These are phyloP conservation scores for Venturiaceae sp. DNA, from an alignment of 2,329 filamentous ascomycete genomes.

Conservation along the genomic window DNA sequence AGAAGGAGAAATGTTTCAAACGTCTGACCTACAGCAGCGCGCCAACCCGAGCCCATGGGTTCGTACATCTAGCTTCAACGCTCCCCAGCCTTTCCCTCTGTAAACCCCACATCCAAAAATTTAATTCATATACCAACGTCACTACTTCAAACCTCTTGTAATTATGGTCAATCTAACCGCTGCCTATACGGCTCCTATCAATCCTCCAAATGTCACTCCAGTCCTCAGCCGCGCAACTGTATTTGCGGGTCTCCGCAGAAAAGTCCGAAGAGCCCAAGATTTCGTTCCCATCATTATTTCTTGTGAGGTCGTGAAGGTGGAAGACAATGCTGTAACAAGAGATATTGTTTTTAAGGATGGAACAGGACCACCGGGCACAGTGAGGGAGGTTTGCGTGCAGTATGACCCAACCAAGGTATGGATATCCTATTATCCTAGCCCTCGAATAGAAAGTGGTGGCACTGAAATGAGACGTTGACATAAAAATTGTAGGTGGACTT, in stretches of 20 bases:
- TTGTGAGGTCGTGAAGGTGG: conserved; percentile 31
- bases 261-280: conserved; percentile 34
- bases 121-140: background rate
- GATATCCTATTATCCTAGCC: background rate
- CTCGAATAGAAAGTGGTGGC: background rate
- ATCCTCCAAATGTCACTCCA: conserved; percentile 27
- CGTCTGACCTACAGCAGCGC: background rate
- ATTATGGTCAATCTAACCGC: conserved; percentile 21
- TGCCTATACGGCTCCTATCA: conserved; percentile 34
- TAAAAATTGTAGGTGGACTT: conserved; percentile 32
- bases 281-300: conserved; percentile 34
- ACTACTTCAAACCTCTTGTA: background rate
- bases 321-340: conserved; percentile 23
- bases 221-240: conserved; percentile 27
- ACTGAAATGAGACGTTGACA: background rate
- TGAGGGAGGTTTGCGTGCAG: conserved; percentile 28
- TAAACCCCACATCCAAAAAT: background rate
- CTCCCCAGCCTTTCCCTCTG: background rate
- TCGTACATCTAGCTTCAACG: background rate
- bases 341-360: conserved; percentile 30
- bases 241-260: conserved; percentile 36
- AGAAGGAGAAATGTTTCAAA: background rate
- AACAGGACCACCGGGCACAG: conserved; percentile 15
- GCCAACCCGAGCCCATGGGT: background rate
- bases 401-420: conserved; percentile 30